These are phyloP conservation scores for Primulina tabacum DNA, from an alignment of 257 asterid genomes.

Conservation along the genomic window DNA sequence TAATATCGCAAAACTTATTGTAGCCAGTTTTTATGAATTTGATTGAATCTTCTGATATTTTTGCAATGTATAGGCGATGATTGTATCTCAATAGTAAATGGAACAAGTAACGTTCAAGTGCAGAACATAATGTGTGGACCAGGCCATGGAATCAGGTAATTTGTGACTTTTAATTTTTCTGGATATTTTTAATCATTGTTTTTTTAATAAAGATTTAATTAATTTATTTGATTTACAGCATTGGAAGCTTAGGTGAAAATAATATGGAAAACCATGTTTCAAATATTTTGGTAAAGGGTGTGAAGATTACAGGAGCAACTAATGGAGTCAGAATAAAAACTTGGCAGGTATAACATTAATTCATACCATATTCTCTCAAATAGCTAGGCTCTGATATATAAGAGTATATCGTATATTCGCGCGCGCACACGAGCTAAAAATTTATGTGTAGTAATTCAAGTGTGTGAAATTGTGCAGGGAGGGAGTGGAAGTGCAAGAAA, in stretches of 20 bases:
- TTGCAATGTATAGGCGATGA: conserved; percentile 60
- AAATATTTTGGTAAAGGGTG: conserved; percentile 55
- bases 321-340: conserved; percentile 91
- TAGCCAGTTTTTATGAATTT: conserved; percentile 3
- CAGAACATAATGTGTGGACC: conserved; percentile 73
- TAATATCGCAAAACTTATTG: not conserved
- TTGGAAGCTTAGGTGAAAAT: conserved; percentile 89
- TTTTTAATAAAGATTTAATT: not conserved
- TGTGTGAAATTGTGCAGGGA: conserved; percentile 45
- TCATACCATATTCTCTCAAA: not conserved
- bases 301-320: conserved; percentile 57
- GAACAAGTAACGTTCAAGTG: conserved; percentile 55
- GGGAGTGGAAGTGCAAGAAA: conserved; percentile 78
- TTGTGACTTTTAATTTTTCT: not conserved
- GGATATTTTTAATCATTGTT: not conserved
- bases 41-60: not conserved
- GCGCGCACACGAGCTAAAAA: not conserved
- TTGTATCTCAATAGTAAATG: conserved; percentile 79
- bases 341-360: conserved; percentile 71
- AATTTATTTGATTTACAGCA: conserved; percentile 40
- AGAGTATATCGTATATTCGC: no score
- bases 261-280: conserved; percentile 57
- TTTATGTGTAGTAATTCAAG: not conserved
- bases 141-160: conserved; percentile 94
- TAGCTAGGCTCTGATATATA: no score